Evolutionary conservation across 768 basidiomycete genomes (phyloP), one percentile per base, ranked within the genome.

Genomic region (Pholiota molesta): DNA sequence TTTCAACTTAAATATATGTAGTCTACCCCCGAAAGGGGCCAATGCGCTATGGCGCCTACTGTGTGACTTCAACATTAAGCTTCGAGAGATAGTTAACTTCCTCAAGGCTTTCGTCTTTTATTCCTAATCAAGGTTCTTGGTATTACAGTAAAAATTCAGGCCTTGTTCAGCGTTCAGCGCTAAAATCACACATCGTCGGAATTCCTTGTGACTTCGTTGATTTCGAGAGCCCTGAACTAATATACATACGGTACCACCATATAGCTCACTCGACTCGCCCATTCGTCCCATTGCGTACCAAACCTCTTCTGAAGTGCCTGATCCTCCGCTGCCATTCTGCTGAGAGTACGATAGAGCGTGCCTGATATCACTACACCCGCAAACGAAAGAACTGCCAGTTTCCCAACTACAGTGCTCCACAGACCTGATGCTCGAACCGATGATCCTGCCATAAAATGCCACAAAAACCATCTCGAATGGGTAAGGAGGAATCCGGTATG

Each of bases 371-470:
- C 70, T 21, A 78, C 23, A 5, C 62, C 45, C 5, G 68, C 55
- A 55, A 70, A 77, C 1, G 68, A 39, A 0, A 61, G 16, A 1
- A 73, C 67, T 0, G 73, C 29, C 2, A 64, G 60, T 56, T 71
- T 66, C 8, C 81, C 80, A 1, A 72, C 9, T 7, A 29, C 47
- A 0, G 75, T 75, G 7, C 69, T 61, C 44, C 79, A 62, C 5
- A 76, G 66, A n/a, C 79, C 81, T 53, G 77, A 79, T 57, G 78
- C 79, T 35, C 74, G 72, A 17, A 77, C 62, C 79, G 78, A 83
- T 19, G 82, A 83, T 4, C 81, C 81, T 16, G 57, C 35, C 3
- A 61, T 49, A 17, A 63, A 60, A n/a, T 65, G 47, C 64, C 56
- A 62, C 29, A 68, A 45, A 28, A 68, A 64, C 62, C 67, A 70